A percentile compares a stretch with the other conserved stretches of the same genome.
Evolutionary conservation across 371 early-diverging fungal species (phyloP).

Genomic region (Amoeboaphelidium protococcarum): DNA sequence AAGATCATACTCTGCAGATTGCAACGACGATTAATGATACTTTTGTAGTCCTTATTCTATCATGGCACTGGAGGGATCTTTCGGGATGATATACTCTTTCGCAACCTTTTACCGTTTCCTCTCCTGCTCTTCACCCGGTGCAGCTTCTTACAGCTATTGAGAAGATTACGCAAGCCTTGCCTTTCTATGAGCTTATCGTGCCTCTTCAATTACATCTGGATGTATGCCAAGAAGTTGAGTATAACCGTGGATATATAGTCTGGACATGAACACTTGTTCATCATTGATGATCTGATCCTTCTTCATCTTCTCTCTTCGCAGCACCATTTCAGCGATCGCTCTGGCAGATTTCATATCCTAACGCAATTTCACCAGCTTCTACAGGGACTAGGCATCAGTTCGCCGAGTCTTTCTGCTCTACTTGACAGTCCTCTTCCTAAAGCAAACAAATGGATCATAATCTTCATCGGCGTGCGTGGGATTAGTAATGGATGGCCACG

Average conservation of each 20-base stretch:
- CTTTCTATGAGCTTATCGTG: background rate
- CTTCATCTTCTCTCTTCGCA: slow-evolving; percentile 33
- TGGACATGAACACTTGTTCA: slow-evolving; percentile 2
- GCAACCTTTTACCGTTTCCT: too few relatives aligned
- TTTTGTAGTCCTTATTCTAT: too few relatives aligned
- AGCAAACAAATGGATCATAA: slow-evolving; percentile 82
- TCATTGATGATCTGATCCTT: slow-evolving; percentile 33
- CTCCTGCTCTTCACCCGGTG: too few relatives aligned
- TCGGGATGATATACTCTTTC: too few relatives aligned
- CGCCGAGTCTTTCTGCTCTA: slow-evolving; percentile 61
- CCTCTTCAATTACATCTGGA: background rate
- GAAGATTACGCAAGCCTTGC: too few relatives aligned
- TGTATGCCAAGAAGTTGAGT: background rate
- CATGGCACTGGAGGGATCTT: too few relatives aligned
- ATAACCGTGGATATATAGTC: background rate
- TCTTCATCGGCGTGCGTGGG: slow-evolving; percentile 22
- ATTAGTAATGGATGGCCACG: too few relatives aligned
- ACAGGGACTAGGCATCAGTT: slow-evolving; percentile 55
- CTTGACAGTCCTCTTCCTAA: slow-evolving; percentile 73
- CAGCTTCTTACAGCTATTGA: too few relatives aligned
- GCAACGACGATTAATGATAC: too few relatives aligned
- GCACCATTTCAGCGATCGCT: slow-evolving; percentile 43
- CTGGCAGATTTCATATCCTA: slow-evolving; percentile 47
- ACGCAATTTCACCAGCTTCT: slow-evolving; percentile 51
- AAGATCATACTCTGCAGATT: too few relatives aligned